Evolutionary conservation across 805 yeast genomes (phyloP).

Genomic region (Scheffersomyces amazonensis): DNA sequence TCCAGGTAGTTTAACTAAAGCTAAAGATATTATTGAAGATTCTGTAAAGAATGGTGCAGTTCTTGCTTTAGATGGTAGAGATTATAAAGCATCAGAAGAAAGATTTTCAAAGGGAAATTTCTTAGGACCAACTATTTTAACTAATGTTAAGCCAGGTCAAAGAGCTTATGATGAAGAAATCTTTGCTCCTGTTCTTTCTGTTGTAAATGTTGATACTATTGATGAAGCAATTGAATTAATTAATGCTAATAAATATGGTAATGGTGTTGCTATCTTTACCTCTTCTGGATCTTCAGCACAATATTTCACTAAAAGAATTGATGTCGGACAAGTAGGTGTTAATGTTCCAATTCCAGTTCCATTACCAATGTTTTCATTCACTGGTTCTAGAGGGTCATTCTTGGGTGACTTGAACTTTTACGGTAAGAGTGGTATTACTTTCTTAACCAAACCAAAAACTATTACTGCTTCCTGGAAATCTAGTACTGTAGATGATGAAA

Average conservation of each 20-base stretch:
- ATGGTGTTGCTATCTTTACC: slow-evolving; percentile 71
- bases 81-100: slow-evolving; percentile 35
- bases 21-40: slow-evolving; percentile 55
- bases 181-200: slow-evolving; percentile 71
- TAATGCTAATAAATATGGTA: slow-evolving; percentile 60
- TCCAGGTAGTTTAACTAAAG: slow-evolving; percentile 52
- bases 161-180: slow-evolving; percentile 71
- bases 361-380: slow-evolving; percentile 76
- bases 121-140: slow-evolving; percentile 67
- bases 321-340: slow-evolving; percentile 75
- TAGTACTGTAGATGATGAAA: slow-evolving; percentile 45
- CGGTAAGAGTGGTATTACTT: slow-evolving; percentile 72
- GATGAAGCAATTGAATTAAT: slow-evolving; percentile 67
- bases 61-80: slow-evolving; percentile 63
- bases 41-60: slow-evolving; percentile 60
- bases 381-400: slow-evolving; percentile 74
- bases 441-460: slow-evolving; percentile 73
- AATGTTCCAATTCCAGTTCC: slow-evolving; percentile 83
- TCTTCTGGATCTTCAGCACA: slow-evolving; percentile 68
- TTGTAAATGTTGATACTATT: slow-evolving; percentile 58
- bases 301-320: slow-evolving; percentile 64
- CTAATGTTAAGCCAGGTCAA: slow-evolving; percentile 64
- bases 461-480: slow-evolving; percentile 68
- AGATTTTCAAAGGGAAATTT: slow-evolving; percentile 57
- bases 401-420: slow-evolving; percentile 77